Evolutionary conservation across 192 early-diverging fungal species (phyloP).

Genomic region (Backusella westeae): DNA sequence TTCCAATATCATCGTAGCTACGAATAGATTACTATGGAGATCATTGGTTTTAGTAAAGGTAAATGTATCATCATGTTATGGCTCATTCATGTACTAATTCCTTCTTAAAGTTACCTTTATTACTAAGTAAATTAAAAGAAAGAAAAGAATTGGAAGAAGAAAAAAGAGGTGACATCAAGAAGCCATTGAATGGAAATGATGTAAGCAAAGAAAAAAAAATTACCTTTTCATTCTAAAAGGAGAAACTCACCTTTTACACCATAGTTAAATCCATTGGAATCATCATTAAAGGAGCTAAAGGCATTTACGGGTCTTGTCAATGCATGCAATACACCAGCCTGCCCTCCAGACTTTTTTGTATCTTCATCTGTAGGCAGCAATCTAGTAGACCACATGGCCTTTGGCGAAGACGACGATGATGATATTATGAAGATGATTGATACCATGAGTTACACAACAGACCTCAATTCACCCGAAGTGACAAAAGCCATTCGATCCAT

Average conservation of each 20-base stretch:
- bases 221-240: not conserved
- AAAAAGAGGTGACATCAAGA: not conserved
- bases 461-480: conserved; percentile 22
- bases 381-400: conserved; percentile 12
- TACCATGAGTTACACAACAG: conserved; percentile 6
- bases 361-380: conserved; percentile 10
- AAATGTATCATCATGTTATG: not conserved
- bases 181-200: conserved; percentile 11
- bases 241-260: not conserved
- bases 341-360: conserved; percentile 20
- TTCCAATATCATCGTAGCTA: conserved; percentile 17
- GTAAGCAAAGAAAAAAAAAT: not conserved
- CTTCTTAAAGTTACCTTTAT: not conserved
- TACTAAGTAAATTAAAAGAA: conserved; percentile 22
- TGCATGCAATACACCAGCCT: conserved; percentile 29
- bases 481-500: conserved; percentile 26
- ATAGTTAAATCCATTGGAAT: conserved; percentile 35
- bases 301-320: conserved; percentile 36
- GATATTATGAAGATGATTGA: conserved; percentile 29
- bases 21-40: conserved; percentile 32
- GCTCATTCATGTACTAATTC: not conserved
- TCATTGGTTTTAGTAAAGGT: conserved; percentile 36
- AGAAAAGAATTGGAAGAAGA: conserved; percentile 2
- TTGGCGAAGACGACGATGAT: conserved; percentile 9
- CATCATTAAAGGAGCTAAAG: conserved; percentile 28